Evolutionary conservation across 495 filamentous ascomycete genomes (phyloP), one percentile per base, ranked within the genome.

Genomic region (Cairneyella variabilis): DNA sequence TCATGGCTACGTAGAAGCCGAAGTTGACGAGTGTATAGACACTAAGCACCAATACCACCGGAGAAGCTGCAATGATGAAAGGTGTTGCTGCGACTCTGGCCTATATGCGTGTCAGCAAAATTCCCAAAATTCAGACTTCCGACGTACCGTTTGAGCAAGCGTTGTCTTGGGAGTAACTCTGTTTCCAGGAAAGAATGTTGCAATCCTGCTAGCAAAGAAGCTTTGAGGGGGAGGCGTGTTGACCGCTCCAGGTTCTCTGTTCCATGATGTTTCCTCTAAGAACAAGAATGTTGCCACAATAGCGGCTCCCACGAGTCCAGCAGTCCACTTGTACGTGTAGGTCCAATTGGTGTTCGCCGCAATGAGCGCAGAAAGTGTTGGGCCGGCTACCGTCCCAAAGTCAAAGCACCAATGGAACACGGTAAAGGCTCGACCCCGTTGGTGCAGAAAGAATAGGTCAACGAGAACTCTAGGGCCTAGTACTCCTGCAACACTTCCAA

Each of bases 301-400:
- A 10, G 71, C 64, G 22, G 67, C 60, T 2, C 67, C 73, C 0
- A 71, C 55, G 0, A 72, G 52, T 5, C 64, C 73, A 1, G 76
- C 59, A 0, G 69, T 70, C 76, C 76, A 78, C 75, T 76, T 78
- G 63, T 73, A 77, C 39, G 69, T 64, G 7, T 69, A 62, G 0
- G 66, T 64, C 66, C 72, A 79, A 22, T 66, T 65, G 0, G 54
- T 58, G 12, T 61, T 48, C 0, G 66, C 60, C 0, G 68, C 69
- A 50, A 78, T 69, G 40, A 77, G 76, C 7, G 70, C 75, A 0
- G 66, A 67, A 38, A 78, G 66, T 0, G 73, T 76, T 7, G 71
- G 69, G 5, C 68, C 72, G 0, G 63, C 69, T 2, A 73, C 65
- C 0, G 67, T 69, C 3, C 69, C 75, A 30, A 75, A 68, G 12